Evolutionary conservation across 2,329 filamentous ascomycete species (phyloP).

Genomic region (Graphium sp.): DNA sequence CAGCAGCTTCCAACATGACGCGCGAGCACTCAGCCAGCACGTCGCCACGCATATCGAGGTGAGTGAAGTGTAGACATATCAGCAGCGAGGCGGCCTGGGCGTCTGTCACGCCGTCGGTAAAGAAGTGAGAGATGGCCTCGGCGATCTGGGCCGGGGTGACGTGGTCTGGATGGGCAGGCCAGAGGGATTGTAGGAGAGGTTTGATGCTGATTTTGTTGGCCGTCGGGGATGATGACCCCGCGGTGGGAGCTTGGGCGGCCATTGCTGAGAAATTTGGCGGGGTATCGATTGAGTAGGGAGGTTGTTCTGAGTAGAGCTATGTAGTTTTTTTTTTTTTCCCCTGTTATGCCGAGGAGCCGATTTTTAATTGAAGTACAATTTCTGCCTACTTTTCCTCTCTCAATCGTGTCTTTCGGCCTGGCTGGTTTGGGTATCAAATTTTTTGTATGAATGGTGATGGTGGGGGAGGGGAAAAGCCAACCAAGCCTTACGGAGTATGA

Average conservation of each 20-base stretch:
- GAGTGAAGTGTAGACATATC: constrained; percentile 83
- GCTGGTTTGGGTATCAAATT: too few relatives aligned
- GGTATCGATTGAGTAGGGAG: neutral
- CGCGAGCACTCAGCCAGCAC: constrained; percentile 74
- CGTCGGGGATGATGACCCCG: constrained; percentile 13
- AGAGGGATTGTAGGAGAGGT: constrained; percentile 55
- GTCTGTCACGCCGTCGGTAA: constrained; percentile 76
- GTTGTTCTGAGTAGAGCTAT: too few relatives aligned
- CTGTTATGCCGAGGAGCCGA: too few relatives aligned
- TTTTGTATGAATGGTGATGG: too few relatives aligned
- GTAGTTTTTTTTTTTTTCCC: too few relatives aligned
- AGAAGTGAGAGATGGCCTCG: constrained; percentile 77
- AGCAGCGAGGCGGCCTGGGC: constrained; percentile 77
- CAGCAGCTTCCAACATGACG: constrained; percentile 69
- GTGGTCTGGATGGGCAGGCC: constrained; percentile 35
- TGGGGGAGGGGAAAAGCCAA: too few relatives aligned
- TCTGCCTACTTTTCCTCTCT: too few relatives aligned
- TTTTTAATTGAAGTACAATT: too few relatives aligned
- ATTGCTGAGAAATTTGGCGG: constrained; percentile 12
- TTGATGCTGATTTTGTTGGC: constrained; percentile 60
- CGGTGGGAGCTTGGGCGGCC: constrained; percentile 12
- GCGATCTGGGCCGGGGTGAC: constrained; percentile 73
- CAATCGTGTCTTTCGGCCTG: too few relatives aligned
- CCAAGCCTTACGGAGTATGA: too few relatives aligned
- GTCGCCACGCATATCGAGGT: constrained; percentile 66